These are phyloP conservation scores for Kwoniella bestiolae DNA, from an alignment of 768 basidiomycete genomes.

Conservation along the genomic window DNA sequence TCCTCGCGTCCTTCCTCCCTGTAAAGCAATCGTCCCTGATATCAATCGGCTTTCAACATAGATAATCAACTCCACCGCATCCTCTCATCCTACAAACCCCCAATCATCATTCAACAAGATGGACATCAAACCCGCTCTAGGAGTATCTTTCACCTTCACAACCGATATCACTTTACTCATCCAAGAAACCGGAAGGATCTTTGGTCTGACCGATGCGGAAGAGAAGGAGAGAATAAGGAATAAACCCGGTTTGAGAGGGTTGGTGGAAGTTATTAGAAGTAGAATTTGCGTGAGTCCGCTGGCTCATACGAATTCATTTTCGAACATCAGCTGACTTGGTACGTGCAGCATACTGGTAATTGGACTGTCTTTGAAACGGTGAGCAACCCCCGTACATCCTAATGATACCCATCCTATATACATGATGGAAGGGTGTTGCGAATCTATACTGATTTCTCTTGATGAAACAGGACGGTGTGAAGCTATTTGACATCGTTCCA, in stretches of 20 bases:
- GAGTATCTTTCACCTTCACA: slow-evolving; percentile 46
- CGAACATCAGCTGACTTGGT: slow-evolving; percentile 12
- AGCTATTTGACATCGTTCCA: slow-evolving; percentile 36
- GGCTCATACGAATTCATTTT: neutral
- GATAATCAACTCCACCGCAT: slow-evolving; percentile 43
- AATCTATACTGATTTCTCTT: too few species aligned
- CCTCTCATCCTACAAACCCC: slow-evolving; percentile 42
- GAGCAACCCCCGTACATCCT: slow-evolving; percentile 18
- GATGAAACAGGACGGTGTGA: slow-evolving; percentile 48
- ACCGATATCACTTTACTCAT: slow-evolving; percentile 49
- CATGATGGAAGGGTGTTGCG: neutral
- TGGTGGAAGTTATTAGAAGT: slow-evolving; percentile 54
- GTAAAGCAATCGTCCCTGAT: too few species aligned
- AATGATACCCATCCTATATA: neutral
- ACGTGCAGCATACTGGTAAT: slow-evolving; percentile 28
- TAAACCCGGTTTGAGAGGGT: slow-evolving; percentile 41
- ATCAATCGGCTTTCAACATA: too few species aligned
- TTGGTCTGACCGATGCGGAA: slow-evolving; percentile 46
- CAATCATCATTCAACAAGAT: slow-evolving; percentile 49
- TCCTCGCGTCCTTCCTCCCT: neutral
- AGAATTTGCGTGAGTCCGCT: slow-evolving; percentile 41
- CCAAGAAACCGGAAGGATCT: slow-evolving; percentile 50
- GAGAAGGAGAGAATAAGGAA: slow-evolving; percentile 41
- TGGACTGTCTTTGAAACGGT: slow-evolving; percentile 53
- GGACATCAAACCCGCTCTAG: slow-evolving; percentile 49